A percentile compares a stretch with the other conserved stretches of the same genome.
phyloP scores from a whole-genome alignment of 1,284 basidiomycete species.

The Anthracocystis setariae region DNA sequence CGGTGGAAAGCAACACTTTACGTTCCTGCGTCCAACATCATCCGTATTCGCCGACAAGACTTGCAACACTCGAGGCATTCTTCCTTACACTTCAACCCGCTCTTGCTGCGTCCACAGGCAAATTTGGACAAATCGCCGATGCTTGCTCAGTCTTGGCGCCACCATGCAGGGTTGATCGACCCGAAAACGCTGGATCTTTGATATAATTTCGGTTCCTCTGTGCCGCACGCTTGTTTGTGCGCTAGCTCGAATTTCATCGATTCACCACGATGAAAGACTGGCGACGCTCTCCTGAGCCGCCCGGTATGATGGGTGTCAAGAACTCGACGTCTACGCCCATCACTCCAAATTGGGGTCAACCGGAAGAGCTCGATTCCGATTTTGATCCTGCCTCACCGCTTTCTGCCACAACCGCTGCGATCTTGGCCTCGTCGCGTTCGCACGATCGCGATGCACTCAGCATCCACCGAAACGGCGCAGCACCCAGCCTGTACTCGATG shows the following conservation, averaged over 20 bases:
- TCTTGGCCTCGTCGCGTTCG: conserved; percentile 2
- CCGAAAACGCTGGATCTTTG: no score
- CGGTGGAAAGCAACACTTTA: background rate
- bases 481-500: conserved; percentile 31
- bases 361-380: conserved; percentile 28
- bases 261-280: conserved; percentile 56
- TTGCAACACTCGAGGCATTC: background rate
- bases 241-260: no score
- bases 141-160: no score
- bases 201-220: no score
- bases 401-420: conserved; percentile 8
- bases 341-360: conserved; percentile 36
- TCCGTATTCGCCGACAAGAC: background rate
- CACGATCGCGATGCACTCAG: background rate
- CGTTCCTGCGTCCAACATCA: background rate
- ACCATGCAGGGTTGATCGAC: no score
- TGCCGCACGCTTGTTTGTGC: no score
- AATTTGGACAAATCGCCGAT: no score
- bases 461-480: background rate
- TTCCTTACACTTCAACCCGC: background rate
- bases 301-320: conserved; percentile 53
- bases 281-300: conserved; percentile 54
- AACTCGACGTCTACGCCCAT: conserved; percentile 9
- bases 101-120: no score
- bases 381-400: conserved; percentile 35